Evolutionary conservation across 768 basidiomycete species (phyloP), one percentile per base, ranked within the genome.

Genomic region (Leccinum truebloodii): DNA sequence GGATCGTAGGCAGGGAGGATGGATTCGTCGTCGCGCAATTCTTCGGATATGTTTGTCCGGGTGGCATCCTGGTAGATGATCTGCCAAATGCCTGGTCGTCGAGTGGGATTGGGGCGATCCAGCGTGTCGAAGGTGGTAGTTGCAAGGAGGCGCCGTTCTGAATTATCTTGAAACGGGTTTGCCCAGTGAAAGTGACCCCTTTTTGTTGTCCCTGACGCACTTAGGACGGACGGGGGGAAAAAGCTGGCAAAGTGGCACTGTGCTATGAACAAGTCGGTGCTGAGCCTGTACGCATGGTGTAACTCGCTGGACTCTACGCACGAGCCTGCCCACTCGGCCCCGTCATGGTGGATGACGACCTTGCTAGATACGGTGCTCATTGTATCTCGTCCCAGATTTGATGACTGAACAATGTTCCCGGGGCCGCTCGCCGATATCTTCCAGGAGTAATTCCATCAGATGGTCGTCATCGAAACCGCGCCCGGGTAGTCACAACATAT

Each of bases 1-100:
- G 61, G 57, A 48, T 71, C 65, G 18, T 73, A 74, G 4, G 63
- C 54, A 30, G 71, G 72, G 18, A 65, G 71, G 39, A 58, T 39
- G 13, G 63, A 39, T 7, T 72, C 65, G 34, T 62, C 54, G 24
- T 64, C 65, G 12, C 39, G 59, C 9, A 51, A 4, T 10, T 22
- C 54, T 1, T 18, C 18, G 32, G 26, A 9, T 6, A 59, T 32
- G 53, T 30, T 46, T n/a, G 30, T 30, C 16, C 20, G 28, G 26
- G 59, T 18, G 22, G 39, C 49, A 53, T 74, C 65, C 55, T 65
- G 69, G 28, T 48, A 58, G 35, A 73, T 50, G 49, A 66, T 35
- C 5, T 63, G 62, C 71, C 73, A 73, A n/a, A 71, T 59, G 13
- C 62, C 65, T 14, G 65, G 59, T 32, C 54, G 67, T 35, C 50